These are phyloP conservation scores for Leishmania lainsoni DNA, from an alignment of 208 protist species.

Conservation along the genomic window DNA sequence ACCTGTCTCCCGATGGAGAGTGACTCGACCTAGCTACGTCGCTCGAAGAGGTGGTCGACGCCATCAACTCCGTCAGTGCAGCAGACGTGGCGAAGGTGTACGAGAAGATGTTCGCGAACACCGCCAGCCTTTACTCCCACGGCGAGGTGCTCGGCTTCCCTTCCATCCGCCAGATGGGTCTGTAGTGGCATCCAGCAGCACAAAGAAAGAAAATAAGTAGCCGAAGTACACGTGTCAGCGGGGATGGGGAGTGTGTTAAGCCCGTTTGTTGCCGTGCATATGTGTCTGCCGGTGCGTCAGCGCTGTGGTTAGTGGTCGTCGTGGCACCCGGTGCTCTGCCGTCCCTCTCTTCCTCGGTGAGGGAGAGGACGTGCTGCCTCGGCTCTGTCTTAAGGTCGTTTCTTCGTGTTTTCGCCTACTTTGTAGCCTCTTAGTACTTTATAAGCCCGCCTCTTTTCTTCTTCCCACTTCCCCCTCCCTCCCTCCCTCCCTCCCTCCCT, in stretches of 20 bases:
- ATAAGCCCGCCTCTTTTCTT: no score
- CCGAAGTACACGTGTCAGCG: neutral
- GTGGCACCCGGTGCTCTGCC: neutral
- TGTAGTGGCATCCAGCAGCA: constrained; percentile 6
- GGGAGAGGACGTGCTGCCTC: neutral
- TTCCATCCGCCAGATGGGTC: constrained; percentile 79
- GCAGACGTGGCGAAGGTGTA: constrained; percentile 71
- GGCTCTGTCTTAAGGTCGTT: neutral
- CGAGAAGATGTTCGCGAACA: constrained; percentile 70
- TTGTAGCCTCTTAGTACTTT: no score
- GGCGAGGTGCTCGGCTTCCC: constrained; percentile 85
- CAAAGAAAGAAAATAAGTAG: neutral
- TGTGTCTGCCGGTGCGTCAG: neutral
- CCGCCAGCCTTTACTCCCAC: constrained; percentile 73
- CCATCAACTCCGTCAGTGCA: constrained; percentile 56
- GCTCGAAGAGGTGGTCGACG: constrained; percentile 65
- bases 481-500: neutral
- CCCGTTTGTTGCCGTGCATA: neutral
- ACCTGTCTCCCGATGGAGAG: constrained; percentile 59
- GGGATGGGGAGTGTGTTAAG: neutral
- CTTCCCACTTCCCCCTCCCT: neutral
- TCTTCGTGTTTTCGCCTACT: no score
- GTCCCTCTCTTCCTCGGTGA: neutral
- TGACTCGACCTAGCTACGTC: constrained; percentile 39
- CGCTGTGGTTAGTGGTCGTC: neutral